phyloP scores from a whole-genome alignment of 306 rosid genomes.

The Mimosa bimucronata region DNA sequence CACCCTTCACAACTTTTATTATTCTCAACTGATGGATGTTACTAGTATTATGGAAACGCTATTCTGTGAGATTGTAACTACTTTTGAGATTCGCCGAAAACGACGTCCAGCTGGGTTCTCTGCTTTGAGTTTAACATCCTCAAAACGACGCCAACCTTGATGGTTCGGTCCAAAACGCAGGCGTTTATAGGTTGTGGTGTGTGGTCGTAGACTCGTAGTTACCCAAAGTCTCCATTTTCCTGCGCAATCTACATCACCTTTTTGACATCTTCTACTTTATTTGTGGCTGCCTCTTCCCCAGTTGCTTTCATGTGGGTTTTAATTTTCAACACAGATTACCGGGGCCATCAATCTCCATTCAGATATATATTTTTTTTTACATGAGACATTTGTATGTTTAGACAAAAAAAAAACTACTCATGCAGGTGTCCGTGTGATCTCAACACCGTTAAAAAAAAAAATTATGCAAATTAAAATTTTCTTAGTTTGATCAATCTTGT shows the following conservation, averaged over 20 bases:
- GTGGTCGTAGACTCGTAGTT: slow-evolving; percentile 16
- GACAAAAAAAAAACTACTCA: not conserved
- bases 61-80: not conserved
- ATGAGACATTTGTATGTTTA: not conserved
- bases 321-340: not conserved
- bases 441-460: not conserved
- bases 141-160: not conserved
- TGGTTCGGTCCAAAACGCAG: not conserved
- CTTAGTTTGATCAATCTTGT: not conserved
- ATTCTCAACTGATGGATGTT: not conserved
- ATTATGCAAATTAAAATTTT: too few species aligned
- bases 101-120: not conserved
- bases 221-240: not conserved
- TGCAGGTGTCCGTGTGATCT: not conserved
- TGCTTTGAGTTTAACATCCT: not conserved
- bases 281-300: not conserved
- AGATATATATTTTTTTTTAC: not conserved
- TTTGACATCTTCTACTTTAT: not conserved
- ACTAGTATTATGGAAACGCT: not conserved
- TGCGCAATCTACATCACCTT: not conserved
- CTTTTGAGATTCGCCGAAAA: not conserved
- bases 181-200: not conserved
- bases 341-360: not conserved
- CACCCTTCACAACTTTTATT: not conserved
- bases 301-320: not conserved